Base-by-base conservation (phyloP, 768 basidiomycete genomes). In the Kwoniella botswanensis region DNA sequence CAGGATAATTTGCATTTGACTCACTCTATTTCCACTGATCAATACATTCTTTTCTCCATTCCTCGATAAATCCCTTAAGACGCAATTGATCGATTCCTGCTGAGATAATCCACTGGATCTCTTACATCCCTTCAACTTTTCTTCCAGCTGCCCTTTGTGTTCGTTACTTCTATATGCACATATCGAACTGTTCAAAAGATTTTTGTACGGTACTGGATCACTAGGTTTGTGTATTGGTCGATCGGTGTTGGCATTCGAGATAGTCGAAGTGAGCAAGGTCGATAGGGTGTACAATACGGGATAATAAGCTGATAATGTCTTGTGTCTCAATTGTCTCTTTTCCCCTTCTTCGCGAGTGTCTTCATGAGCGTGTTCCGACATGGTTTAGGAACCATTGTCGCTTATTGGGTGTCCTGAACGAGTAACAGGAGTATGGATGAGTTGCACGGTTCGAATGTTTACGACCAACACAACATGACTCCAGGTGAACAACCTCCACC, bases 251-350 rank as follows among this genome's bases (percentile, higher is more conserved):
- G 46, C 18, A 71, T 66, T n/a, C 9, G 26, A 29, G 18, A 29
- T 29, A n/a, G 50, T 42, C n/a, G 57, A 55, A 9, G 42, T 46
- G 24, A 80, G 26, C 67, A 59, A 71, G 70, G 53, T 68, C 59
- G 65, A 56, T 17, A 82, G 74, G 3, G 72, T 74, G n/a, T 76
- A 44, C 15, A 79, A 29, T 3, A 64, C 61, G 26, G 74, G 56
- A 59, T 80, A 80, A 66, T 81, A 81, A 13, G 77, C 77, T 21
- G 81, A 83, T 1, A 83, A 74, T n/a, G 82, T 82, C 60, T 81
- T 79, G 66, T 81, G 80, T 26, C 54, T 59, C 18, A 68, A 13
- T 15, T 26, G 18, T 43, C 17, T 57, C 2, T n/a, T 44, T 26
- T 7, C 1, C 22, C 24, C 5, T 7, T 44, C 65, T 55, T 41